Conservation (phyloP, 805 yeast genomes). For the Komagataella pseudopastoris region DNA sequence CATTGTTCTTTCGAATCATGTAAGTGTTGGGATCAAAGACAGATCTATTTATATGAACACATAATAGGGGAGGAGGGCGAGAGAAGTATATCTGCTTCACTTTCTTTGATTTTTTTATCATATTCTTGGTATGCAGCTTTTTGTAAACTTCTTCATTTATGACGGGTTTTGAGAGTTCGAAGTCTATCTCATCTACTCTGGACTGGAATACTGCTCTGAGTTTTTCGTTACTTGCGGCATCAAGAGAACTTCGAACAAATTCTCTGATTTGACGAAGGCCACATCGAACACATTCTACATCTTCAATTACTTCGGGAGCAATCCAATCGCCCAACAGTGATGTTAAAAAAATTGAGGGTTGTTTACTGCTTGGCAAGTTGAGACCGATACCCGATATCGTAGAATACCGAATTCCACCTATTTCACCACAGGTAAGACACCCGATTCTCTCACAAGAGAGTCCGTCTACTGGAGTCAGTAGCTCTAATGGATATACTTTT, state of each 20-base stretch:
- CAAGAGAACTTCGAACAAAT: conserved; percentile 28
- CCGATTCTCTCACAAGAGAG: conserved; percentile 80
- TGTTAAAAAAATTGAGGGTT: conserved; percentile 28
- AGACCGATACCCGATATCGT: conserved; percentile 64
- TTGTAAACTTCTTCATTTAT: conserved; percentile 74
- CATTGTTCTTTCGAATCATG: conserved; percentile 70
- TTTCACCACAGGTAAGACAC: conserved; percentile 83
- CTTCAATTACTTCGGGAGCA: conserved; percentile 76
- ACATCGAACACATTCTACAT: conserved; percentile 91
- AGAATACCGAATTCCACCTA: conserved; percentile 80
- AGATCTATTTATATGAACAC: conserved; percentile 84
- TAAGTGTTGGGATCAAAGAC: conserved; percentile 85
- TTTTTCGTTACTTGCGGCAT: conserved; percentile 10
- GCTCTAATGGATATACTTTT: conserved; percentile 36
- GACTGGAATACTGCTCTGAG: conserved; percentile 20
- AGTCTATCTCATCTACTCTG: conserved; percentile 34
- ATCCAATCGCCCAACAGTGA: conserved; percentile 54
- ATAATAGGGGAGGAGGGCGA: conserved; percentile 70
- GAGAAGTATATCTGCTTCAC: conserved; percentile 73
- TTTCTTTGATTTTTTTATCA: conserved; percentile 64
- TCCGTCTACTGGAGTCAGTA: conserved; percentile 89
- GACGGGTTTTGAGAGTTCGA: conserved; percentile 48
- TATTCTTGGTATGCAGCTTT: conserved; percentile 57
- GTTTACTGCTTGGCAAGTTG: conserved; percentile 42
- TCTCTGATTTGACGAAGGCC: conserved; percentile 50